Evolutionary conservation across 352 stramenopile species (phyloP), one percentile per base, ranked within the genome.

Genomic region (Pythium aphanidermatum): DNA sequence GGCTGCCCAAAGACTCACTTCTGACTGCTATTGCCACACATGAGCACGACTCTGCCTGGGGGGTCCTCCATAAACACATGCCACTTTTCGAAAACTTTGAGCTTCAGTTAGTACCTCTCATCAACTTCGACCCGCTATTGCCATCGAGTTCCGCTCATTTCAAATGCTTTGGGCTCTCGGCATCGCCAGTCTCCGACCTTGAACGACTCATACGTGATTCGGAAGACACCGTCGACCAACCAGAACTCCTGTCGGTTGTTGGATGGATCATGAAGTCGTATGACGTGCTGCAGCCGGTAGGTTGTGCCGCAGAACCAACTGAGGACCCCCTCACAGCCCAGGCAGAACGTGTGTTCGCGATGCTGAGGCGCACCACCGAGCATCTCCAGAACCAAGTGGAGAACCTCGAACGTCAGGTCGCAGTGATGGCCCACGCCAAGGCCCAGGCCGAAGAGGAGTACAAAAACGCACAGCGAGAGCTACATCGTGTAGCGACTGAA

Each of bases 331-430:
- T 76, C 21, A 51, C 61, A 14, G 30, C 29, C 3, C 59, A 61
- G 13, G 62, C 62, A 5, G 43, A 40, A 23, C 48, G 40, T 2
- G 58, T 68, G 6, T 71, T 71, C 37, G 54, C 58, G 9, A 43
- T 50, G 58, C 58, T 71, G 12, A 53, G 51, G 0, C 34, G 60
- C 16, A 63, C 46, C 2, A 60, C 54, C 4, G 32, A 59, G 16
- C 43, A 53, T 2, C 32, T 71, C 17, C 49, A 68, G 24, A 31
- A 40, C 5, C 62, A 76, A 40, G 63, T 76, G 2, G 37, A 53
- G 1, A 44, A 46, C 7, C 42, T 76, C 0, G 58, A 68, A 26
- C 21, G 38, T 11, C 54, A 71, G 44, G 62, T 71, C 10, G 32
- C 39, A 0, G 28, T 31, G 12, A 59, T 67, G 43, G 38, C 59